Conservation (phyloP, 208 protist genomes). For the Crithidia thermophila region DNA sequence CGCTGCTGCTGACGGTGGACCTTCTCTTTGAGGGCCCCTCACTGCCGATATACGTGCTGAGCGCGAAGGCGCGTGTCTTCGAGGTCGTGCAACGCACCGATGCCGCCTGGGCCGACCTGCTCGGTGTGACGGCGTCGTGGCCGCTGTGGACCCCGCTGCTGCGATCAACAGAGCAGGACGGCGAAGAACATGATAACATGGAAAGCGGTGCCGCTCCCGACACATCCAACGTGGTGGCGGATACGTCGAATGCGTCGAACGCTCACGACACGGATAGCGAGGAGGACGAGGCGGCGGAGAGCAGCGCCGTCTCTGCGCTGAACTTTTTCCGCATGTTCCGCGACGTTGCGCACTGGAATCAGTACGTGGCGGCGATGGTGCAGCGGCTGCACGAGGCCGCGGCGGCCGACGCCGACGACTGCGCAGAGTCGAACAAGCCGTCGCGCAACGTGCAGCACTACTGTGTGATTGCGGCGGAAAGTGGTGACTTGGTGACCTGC, state of each 20-base stretch:
- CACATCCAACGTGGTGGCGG: background rate
- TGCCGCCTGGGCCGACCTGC: background rate
- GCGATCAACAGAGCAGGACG: constrained; percentile 1
- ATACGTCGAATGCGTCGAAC: background rate
- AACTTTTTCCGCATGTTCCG: constrained; percentile 87
- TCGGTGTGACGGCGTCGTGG: background rate
- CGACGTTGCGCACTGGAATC: constrained; percentile 70
- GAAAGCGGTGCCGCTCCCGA: background rate
- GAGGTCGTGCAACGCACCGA: constrained; percentile 11
- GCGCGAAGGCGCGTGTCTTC: constrained; percentile 72
- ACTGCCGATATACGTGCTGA: constrained; percentile 76
- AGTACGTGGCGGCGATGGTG: constrained; percentile 59
- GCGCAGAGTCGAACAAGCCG: constrained; percentile 26
- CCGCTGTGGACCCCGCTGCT: constrained; percentile 44
- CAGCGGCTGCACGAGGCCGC: constrained; percentile 23
- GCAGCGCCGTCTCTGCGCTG: constrained; percentile 17
- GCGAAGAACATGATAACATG: background rate
- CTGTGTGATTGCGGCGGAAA: constrained; percentile 74
- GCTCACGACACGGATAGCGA: constrained; percentile 11
- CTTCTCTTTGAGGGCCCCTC: constrained; percentile 69
- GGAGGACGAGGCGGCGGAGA: constrained; percentile 32
- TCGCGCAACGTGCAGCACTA: constrained; percentile 40
- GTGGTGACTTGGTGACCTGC: constrained; percentile 50
- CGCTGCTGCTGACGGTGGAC: constrained; percentile 73
- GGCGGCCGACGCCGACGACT: background rate